Conservation (phyloP, 805 yeast genomes). For the Blastobotrys chiropterorum region DNA sequence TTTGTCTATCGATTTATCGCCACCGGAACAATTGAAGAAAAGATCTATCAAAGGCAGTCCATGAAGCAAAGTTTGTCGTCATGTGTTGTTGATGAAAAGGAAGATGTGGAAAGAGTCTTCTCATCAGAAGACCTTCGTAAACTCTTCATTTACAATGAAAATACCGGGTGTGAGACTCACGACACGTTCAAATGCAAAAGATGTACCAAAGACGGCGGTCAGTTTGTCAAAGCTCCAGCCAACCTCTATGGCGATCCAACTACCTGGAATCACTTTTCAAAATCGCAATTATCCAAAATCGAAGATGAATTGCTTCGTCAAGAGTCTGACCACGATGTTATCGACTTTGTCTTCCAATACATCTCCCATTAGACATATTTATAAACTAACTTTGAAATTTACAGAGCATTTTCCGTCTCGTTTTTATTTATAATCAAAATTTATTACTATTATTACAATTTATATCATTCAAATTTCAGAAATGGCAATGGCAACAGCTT, state of each 20-base stretch:
- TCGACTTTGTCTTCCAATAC: conserved; percentile 87
- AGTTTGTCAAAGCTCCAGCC: conserved; percentile 60
- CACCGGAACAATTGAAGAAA: conserved; percentile 94
- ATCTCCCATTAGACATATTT: conserved; percentile 55
- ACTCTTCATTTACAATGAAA: conserved; percentile 62
- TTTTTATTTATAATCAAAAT: neutral
- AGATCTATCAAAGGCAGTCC: conserved; percentile 90
- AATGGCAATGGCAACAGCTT: conserved; percentile 95
- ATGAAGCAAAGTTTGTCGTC: conserved; percentile 90
- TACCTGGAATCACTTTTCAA: conserved; percentile 89
- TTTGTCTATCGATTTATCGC: conserved; percentile 89
- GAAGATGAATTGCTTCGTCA: conserved; percentile 74
- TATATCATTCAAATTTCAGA: conserved; percentile 18
- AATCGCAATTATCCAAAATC: conserved; percentile 51
- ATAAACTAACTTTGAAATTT: neutral
- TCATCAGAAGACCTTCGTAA: conserved; percentile 74
- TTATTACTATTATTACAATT: neutral
- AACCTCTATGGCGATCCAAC: conserved; percentile 98
- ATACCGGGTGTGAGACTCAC: conserved; percentile 83
- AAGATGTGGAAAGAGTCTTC: conserved; percentile 88
- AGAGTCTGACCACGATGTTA: conserved; percentile 61
- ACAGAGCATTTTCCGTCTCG: neutral
- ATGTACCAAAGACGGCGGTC: conserved; percentile 55
- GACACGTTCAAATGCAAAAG: conserved; percentile 85
- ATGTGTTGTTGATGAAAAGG: conserved; percentile 94